These are phyloP conservation scores for Canna indica DNA, from an alignment of 176 grass and related monocot genomes.

Conservation along the genomic window DNA sequence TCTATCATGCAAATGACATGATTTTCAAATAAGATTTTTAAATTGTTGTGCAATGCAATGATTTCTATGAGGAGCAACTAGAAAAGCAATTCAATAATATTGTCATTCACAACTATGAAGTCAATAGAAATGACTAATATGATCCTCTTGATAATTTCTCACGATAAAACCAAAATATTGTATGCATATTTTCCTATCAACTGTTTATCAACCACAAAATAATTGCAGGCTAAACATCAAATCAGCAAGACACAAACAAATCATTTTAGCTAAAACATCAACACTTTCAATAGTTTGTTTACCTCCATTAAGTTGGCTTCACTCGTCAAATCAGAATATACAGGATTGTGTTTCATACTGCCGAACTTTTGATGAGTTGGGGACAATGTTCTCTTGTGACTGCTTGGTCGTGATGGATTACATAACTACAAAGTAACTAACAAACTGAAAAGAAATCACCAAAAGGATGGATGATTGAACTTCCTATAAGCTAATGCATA, in stretches of 20 bases:
- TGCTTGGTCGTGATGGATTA: background rate
- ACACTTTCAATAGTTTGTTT: background rate
- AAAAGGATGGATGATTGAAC: background rate
- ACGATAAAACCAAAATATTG: background rate
- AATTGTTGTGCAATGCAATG: background rate
- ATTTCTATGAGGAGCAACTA: background rate
- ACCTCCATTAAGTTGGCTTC: conserved; percentile 31
- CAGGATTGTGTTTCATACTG: conserved; percentile 8
- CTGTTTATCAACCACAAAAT: background rate
- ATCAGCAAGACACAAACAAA: background rate
- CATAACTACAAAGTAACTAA: background rate
- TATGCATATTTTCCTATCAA: background rate
- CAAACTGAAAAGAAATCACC: background rate
- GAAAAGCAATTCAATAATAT: background rate
- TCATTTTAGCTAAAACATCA: background rate
- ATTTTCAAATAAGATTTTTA: background rate
- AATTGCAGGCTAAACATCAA: background rate
- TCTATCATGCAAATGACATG: background rate
- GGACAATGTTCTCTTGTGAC: conserved; percentile 26
- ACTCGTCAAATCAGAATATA: conserved; percentile 20
- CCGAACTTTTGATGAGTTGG: background rate
- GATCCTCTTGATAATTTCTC: background rate
- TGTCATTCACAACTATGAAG: background rate
- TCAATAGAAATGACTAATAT: conserved; percentile 18
- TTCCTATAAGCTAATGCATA: background rate